Evolutionary conservation across 225 moss, liverwort and hornwort genomes (phyloP).

Genomic region (Polytrichum formosum): DNA sequence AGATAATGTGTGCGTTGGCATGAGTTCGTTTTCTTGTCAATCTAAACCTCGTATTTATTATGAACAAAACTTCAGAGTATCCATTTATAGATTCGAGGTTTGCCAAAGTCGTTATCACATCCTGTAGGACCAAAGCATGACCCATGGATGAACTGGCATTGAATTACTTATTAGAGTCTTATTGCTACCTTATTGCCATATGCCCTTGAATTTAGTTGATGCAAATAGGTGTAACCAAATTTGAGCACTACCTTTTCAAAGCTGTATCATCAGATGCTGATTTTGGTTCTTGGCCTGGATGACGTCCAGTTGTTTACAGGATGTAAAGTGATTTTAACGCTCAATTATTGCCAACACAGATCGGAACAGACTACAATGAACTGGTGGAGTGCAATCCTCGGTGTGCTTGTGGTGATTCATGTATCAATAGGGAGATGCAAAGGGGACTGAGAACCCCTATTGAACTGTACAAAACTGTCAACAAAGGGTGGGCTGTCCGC

Average conservation of each 20-base stretch:
- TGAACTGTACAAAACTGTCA: conserved; percentile 80
- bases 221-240: too few species aligned
- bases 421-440: conserved; percentile 84
- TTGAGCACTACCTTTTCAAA: too few species aligned
- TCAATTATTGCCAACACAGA: conserved; percentile 25
- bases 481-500: conserved; percentile 93
- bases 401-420: conserved; percentile 73
- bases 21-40: too few species aligned
- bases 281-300: background rate
- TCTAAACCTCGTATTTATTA: too few species aligned
- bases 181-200: background rate
- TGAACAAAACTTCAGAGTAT: too few species aligned
- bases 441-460: conserved; percentile 73
- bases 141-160: too few species aligned
- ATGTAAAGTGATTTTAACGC: background rate
- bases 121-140: too few species aligned
- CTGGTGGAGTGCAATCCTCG: conserved; percentile 66
- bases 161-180: background rate
- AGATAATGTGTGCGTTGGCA: too few species aligned
- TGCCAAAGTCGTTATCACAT: too few species aligned
- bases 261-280: background rate
- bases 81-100: too few species aligned
- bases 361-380: conserved; percentile 81
- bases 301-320: background rate
- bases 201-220: too few species aligned